Evolutionary conservation across 345 rosid species (phyloP).

Genomic region (Brassica juncea): DNA sequence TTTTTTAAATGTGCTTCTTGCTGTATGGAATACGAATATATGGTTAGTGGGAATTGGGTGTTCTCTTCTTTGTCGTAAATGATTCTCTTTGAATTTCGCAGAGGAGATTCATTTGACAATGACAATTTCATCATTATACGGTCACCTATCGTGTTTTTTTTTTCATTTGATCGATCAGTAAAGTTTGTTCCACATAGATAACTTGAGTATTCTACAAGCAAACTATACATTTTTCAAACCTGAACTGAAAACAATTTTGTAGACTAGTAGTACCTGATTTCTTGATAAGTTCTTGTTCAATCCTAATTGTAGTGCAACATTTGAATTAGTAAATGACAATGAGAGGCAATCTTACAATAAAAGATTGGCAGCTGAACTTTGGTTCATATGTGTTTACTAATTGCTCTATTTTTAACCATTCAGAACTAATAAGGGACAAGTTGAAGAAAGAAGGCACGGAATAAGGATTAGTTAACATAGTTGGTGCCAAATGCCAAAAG

Average conservation of each 20-base stretch:
- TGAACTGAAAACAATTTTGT: background rate
- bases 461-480: constrained; percentile 30
- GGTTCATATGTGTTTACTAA: constrained; percentile 2
- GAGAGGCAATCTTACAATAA: background rate
- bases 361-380: background rate
- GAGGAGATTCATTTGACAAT: constrained; percentile 16
- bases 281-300: background rate
- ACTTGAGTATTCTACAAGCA: background rate
- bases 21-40: constrained; percentile 29
- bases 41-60: constrained; percentile 35
- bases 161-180: background rate
- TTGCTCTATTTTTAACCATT: constrained; percentile 7
- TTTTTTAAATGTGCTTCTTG: background rate
- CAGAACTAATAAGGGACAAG: background rate
- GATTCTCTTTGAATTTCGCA: background rate
- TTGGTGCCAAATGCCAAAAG: constrained; percentile 36
- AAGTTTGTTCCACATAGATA: background rate
- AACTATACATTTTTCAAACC: background rate
- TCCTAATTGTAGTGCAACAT: background rate
- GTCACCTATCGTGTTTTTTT: background rate
- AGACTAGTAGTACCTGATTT: background rate
- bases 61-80: background rate
- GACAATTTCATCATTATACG: constrained; percentile 13
- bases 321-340: background rate
- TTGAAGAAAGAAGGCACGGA: constrained; percentile 6